Evolutionary conservation across 257 asterid genomes (phyloP), one percentile per base, ranked within the genome.

Genomic region (Verbena officinalis): DNA sequence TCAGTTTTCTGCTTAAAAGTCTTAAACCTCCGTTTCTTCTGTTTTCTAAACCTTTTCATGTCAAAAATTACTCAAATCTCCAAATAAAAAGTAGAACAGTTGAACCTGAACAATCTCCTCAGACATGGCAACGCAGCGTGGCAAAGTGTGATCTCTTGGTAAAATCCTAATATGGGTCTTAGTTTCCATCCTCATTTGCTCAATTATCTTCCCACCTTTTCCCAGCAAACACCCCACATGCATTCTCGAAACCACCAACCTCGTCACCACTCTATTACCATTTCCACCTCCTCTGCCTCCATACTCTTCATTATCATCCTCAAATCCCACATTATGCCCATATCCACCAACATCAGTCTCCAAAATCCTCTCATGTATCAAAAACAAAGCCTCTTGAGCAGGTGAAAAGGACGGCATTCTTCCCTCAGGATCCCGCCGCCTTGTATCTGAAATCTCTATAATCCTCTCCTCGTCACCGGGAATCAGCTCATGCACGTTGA

Each of bases 101-200:
- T 31, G 2, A 81, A 93, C 99, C 96, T 93, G 99, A 83, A 90
- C 99, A 83, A 90, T 93, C 87, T 93, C 99, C 82, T 93, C 99
- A 0, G 95, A 79, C 89, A 86, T 87, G 1, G 88, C 76, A 69
- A 90, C 88, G 72, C 99, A 87, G 3, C 95, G 94, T 0, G 99
- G 99, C 65, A 86, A 75, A 6, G 79, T 85, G 53, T 81, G 84
- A 67, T 90, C 94, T 67, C 96, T 81, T 0, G 97, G 96, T 73
- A 93, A 80, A 80, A 93, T 72, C 82, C 95, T 86, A 61, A 93
- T 90, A 76, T 90, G 97, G 1, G 97, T 90, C 77, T 82, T 90
- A 51, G 99, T 93, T 73, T 90, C 95, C 27, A 71, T 80, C 85
- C 90, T 87, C 95, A 90, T 93, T 73, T 86, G 95, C 88, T 93